Base-by-base conservation (phyloP, 2,329 filamentous ascomycete species). In the Aspergillus sp. region DNA sequence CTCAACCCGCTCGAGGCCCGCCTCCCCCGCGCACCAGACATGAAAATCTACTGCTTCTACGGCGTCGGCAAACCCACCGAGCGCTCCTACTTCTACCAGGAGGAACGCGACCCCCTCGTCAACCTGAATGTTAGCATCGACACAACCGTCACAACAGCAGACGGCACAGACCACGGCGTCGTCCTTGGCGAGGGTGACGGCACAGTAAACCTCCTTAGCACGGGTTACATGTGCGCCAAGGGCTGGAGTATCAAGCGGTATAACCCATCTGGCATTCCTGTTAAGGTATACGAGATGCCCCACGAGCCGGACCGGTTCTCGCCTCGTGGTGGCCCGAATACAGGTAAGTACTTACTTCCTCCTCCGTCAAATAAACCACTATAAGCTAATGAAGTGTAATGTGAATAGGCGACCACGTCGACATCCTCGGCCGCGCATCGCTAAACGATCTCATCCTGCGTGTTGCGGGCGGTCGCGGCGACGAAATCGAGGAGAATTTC, bases 1-100 rank as follows among this genome's bases (percentile, higher is more conserved):
- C 86, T 96, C 60, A 99, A 99, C 70, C 95, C 95, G 0, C 84
- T 98, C n/a, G 93, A 98, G 73, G 90, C 91, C 0, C 85, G 93
- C 2, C 81, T 98, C 0, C 95, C 95, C 0, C 81, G 91, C 19
- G 93, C 95, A 1, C 93, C 95, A 0, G 90, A 86, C 68, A 80
- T 99, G 69, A 97, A 96, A 73, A 91, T 99, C 12, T 98, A 93
- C 77, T 98, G 95, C 77, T 98, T 99, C 79, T 98, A 99, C 71
- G 95, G 82, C 64, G 86, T 96, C 4, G 93, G 93, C 40, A 99
- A 98, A 73, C 89, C 90, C 3, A 98, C 93, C 0, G 93, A 99
- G 75, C 86, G 93, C 56, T 87, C 88, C 15, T 99, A 98, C 73
- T 99, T 90, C 73, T 99, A 99, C 76, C 88, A 89, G 33, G 80